Evolutionary conservation across 2,329 filamentous ascomycete species (phyloP).

Genomic region (Anthostomella pinea): DNA sequence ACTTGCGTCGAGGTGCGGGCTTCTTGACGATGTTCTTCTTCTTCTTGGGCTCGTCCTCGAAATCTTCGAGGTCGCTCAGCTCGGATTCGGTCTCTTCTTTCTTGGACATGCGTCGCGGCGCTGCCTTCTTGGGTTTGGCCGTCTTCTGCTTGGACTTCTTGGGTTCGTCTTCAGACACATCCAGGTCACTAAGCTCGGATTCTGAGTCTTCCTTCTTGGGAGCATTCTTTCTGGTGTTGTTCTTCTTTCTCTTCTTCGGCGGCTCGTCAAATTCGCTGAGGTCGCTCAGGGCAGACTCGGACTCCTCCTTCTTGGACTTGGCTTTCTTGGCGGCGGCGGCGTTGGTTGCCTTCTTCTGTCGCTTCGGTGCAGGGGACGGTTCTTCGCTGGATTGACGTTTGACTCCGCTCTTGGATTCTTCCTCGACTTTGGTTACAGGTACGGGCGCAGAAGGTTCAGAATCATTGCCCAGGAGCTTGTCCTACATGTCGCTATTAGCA

Average conservation of each 20-base stretch:
- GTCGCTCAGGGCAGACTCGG: constrained; percentile 31
- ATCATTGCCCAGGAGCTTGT: constrained; percentile 17
- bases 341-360: constrained; percentile 33
- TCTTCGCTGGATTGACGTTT: constrained; percentile 34
- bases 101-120: constrained; percentile 25
- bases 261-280: constrained; percentile 23
- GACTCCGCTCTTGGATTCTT: constrained; percentile 26
- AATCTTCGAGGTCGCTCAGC: constrained; percentile 18
- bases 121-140: constrained; percentile 13
- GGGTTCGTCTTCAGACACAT: constrained; percentile 28
- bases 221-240: constrained; percentile 12
- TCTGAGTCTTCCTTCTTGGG: constrained; percentile 21
- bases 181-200: constrained; percentile 19
- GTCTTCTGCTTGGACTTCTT: constrained; percentile 15
- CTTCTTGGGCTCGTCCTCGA: too few species aligned
- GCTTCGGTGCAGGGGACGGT: constrained; percentile 36
- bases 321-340: constrained; percentile 26
- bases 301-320: constrained; percentile 29
- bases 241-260: constrained; percentile 18
- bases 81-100: constrained; percentile 31
- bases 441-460: constrained; percentile 13
- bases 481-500: constrained; percentile 15
- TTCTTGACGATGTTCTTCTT: constrained; percentile 24
- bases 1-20: constrained; percentile 22
- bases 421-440: constrained; percentile 14